These are phyloP conservation scores for Emmonsiellopsis sp. DNA, from an alignment of 2,329 filamentous ascomycete genomes.

Conservation along the genomic window DNA sequence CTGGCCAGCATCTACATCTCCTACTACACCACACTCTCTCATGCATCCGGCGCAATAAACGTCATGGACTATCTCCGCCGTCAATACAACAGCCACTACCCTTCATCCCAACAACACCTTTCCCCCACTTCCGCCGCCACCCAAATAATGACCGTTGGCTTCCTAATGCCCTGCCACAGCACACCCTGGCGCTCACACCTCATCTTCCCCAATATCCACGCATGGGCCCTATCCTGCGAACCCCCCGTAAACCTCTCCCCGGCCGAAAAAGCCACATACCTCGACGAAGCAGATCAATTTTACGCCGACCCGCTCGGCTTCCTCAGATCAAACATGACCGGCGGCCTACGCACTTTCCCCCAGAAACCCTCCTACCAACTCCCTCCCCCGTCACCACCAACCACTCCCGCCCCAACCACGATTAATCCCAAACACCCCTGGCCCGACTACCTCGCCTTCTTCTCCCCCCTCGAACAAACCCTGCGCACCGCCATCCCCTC, in stretches of 20 bases:
- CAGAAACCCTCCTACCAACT: constrained; percentile 23
- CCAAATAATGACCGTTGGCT: constrained; percentile 50
- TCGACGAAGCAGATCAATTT: constrained; percentile 87
- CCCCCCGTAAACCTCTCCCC: constrained; percentile 63
- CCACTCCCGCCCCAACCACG: not conserved
- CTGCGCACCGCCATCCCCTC: constrained; percentile 34
- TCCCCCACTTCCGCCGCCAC: constrained; percentile 2
- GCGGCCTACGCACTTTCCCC: constrained; percentile 25
- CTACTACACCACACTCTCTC: constrained; percentile 62
- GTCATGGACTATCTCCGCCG: constrained; percentile 67
- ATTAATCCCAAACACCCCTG: constrained; percentile 24
- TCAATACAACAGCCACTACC: constrained; percentile 50
- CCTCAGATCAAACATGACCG: constrained; percentile 44
- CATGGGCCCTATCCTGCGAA: constrained; percentile 83
- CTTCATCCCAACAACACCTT: not conserved
- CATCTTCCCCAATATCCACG: constrained; percentile 61
- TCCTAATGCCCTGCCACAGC: constrained; percentile 91
- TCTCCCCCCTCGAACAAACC: constrained; percentile 46
- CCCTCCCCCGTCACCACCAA: not conserved
- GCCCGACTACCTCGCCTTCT: constrained; percentile 45
- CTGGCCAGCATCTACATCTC: constrained; percentile 61
- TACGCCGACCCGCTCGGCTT: constrained; percentile 58
- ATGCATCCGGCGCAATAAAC: constrained; percentile 70
- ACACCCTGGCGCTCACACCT: constrained; percentile 92
- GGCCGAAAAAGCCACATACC: constrained; percentile 56